Base-by-base conservation (phyloP, 1,284 basidiomycete species). In the Ganoderma lucidum region DNA sequence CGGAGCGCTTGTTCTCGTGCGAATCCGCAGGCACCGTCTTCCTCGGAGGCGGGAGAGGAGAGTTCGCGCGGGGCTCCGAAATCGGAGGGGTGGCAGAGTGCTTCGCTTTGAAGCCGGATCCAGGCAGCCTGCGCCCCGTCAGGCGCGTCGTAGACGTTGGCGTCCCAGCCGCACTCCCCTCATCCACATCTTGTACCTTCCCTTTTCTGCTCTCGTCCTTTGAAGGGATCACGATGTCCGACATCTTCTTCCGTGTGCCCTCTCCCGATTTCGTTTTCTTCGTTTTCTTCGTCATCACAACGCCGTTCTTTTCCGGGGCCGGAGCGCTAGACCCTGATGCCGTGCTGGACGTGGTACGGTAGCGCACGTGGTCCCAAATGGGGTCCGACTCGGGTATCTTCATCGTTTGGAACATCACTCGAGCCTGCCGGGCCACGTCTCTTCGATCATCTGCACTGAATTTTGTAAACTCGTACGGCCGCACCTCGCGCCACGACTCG, bases 401-500 rank as follows among this genome's bases (percentile, higher is more conserved):
- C 60, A 92, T 79, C 9, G 76, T 77, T 37, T 78, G 80, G 73
- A 90, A 83, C 3, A 80, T 83, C 23, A 79, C 67, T 55, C 87
- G 82, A 2, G 86, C 90, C 39, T 82, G 80, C 45, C 87, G 84
- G 1, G 86, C 83, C 75, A 92, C 81, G 17, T 70, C 73, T 3
- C 77, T 79, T 1, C 86, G 83, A 59, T 88, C 86, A 2, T 79
- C 62, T 23, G 86, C 83, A 0, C 81, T 80, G 30, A 90, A 81
- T 37, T 80, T 81, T 0, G 82, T 80, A 84, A 85, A 90, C 70
- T 89, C 88, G 69, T 84, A 90, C 0, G 92, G 92, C 6, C 90
- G 88, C 28, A 92, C 88, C 73, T 93, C 88, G 37, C 81, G 82
- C 90, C 91, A 93, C 0, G 85, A 79, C 42, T 78, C 74, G 23